Conservation (phyloP, 805 yeast genomes). For the Saccharomycopsis olivae region DNA sequence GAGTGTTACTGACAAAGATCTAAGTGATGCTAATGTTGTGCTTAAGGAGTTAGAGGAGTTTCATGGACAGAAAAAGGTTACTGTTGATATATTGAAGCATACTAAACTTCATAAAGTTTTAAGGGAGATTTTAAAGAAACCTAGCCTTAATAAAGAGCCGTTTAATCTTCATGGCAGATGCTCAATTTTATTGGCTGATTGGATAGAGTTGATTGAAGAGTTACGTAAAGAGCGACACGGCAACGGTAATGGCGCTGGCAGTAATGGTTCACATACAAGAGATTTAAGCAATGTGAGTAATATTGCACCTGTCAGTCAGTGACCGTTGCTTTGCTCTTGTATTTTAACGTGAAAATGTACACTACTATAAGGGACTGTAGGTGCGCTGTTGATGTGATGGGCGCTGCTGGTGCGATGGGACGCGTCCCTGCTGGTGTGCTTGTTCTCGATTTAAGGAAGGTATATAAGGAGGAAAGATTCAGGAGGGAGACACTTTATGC, state of each 20-base stretch:
- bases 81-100: slow-evolving; percentile 2
- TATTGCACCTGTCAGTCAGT: background rate
- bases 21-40: background rate
- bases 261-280: slow-evolving; percentile 4
- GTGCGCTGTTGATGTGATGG: too few species aligned
- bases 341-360: too few species aligned
- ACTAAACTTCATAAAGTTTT: slow-evolving; percentile 16
- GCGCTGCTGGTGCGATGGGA: too few species aligned
- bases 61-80: slow-evolving; percentile 1
- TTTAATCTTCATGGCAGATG: slow-evolving; percentile 7
- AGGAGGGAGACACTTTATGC: too few species aligned
- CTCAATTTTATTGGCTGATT: slow-evolving; percentile 4
- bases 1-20: slow-evolving; percentile 3
- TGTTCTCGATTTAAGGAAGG: too few species aligned
- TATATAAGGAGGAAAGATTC: too few species aligned
- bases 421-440: too few species aligned
- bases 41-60: slow-evolving; percentile 9
- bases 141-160: slow-evolving; percentile 1
- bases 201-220: slow-evolving; percentile 11
- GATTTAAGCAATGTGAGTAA: slow-evolving; percentile 1
- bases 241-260: background rate
- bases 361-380: too few species aligned
- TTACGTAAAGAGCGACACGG: slow-evolving; percentile 13
- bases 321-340: too few species aligned
- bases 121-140: slow-evolving; percentile 13